phyloP scores from a whole-genome alignment of 305 asterid genomes.

The Petunia hybrid region DNA sequence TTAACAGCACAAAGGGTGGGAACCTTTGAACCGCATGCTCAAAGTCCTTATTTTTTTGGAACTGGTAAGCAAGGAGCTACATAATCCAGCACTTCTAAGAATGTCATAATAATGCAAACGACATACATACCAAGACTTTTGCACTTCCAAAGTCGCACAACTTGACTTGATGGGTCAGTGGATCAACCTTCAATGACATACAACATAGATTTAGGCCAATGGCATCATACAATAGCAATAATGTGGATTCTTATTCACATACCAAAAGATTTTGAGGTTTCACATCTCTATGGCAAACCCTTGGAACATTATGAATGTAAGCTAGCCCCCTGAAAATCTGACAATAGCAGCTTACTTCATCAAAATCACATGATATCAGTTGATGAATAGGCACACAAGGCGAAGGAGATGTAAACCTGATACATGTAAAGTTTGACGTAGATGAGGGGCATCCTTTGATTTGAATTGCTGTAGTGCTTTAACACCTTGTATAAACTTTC shows the following conservation, averaged over 20 bases:
- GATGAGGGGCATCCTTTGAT: conserved; percentile 84
- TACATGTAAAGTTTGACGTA: conserved; percentile 87
- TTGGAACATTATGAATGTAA: conserved; percentile 84
- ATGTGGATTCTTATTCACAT: conserved; percentile 35
- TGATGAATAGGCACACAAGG: conserved; percentile 8
- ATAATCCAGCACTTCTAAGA: not conserved
- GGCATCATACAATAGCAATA: not conserved
- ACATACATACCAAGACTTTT: conserved; percentile 85
- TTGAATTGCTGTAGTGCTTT: conserved; percentile 78
- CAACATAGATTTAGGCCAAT: conserved; percentile 33
- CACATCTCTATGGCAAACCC: conserved; percentile 95
- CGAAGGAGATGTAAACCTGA: conserved; percentile 56
- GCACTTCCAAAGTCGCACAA: conserved; percentile 99
- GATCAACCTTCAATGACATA: conserved; percentile 77
- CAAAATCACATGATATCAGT: conserved; percentile 32
- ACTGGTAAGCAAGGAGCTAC: too few relatives aligned
- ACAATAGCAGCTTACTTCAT: conserved; percentile 30
- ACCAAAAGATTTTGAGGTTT: conserved; percentile 98
- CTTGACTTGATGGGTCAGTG: conserved; percentile 96
- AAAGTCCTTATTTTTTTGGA: too few relatives aligned
- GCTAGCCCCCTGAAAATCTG: conserved; percentile 97
- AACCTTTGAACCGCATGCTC: not conserved
- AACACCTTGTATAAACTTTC: conserved; percentile 84
- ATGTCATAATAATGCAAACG: not conserved
- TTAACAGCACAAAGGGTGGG: conserved; percentile 3